Percentiles rank a stretch among this genome's conserved stretches.
Conservation (phyloP, 1,139 yeast species). For the Zygosaccharomyces pseudobailii region DNA sequence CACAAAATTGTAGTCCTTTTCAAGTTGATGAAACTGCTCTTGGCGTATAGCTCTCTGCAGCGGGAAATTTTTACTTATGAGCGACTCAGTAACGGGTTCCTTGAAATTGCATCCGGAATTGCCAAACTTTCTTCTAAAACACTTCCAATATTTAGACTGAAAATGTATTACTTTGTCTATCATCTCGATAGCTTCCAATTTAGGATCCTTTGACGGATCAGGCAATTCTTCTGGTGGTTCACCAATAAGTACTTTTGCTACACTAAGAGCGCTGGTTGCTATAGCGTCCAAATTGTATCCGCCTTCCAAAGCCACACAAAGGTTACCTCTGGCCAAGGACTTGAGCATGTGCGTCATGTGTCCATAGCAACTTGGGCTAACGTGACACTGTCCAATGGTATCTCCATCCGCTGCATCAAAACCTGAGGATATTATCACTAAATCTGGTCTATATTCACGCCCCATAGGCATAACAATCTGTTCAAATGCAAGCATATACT, state of each 20-base stretch:
- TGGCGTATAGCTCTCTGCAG: conserved; percentile 69
- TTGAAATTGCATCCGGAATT: conserved; percentile 32
- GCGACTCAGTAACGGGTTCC: conserved; percentile 22
- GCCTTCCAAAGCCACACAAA: conserved; percentile 91
- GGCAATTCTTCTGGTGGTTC: conserved; percentile 84
- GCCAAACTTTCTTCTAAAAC: conserved; percentile 63
- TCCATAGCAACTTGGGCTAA: conserved; percentile 93
- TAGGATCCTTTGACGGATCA: conserved; percentile 45
- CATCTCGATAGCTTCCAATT: conserved; percentile 77
- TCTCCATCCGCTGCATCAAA: conserved; percentile 99
- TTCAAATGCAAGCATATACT: conserved; percentile 87
- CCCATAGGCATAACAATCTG: conserved; percentile 87
- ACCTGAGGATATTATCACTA: conserved; percentile 89
- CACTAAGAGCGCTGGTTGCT: conserved; percentile 86
- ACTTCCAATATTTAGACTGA: conserved; percentile 86
- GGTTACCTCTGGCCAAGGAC: conserved; percentile 78
- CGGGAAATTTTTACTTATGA: conserved; percentile 38
- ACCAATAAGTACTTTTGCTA: conserved; percentile 85
- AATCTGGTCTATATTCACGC: conserved; percentile 85
- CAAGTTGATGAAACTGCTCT: conserved; percentile 58
- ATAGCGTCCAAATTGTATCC: conserved; percentile 93
- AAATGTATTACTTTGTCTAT: conserved; percentile 74
- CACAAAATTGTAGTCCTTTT: conserved; percentile 54
- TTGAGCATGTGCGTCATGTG: conserved; percentile 93
- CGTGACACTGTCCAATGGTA: conserved; percentile 95